Evolutionary conservation across 306 rosid species (phyloP), one percentile per base, ranked within the genome.

Genomic region (Senna tora): DNA sequence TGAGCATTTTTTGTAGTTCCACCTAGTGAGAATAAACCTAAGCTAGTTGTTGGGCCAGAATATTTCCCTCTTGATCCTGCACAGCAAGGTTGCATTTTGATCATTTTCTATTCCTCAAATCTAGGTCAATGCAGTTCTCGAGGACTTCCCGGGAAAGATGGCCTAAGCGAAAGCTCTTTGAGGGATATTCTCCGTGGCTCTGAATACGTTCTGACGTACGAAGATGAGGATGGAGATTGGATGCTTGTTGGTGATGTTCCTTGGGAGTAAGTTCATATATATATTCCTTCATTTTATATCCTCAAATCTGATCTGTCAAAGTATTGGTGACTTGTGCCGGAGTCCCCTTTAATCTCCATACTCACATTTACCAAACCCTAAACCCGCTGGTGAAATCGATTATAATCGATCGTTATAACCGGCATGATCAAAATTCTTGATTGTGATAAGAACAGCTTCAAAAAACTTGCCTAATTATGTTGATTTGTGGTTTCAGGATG

Each of bases 161-260:
- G 93, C 60, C 82, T 90, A 17, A 94, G 87, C 60, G 96, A 85
- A 72, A 91, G 96, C 72, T 83, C 86, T 61, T 77, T 89, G 86
- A 86, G 84, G 96, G 97, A 93, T 79, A 89, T 91, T 64, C 92
- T 94, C 17, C 88, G 81, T 52, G 88, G 96, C 28, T 90, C 97
- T 63, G 94, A 94, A 65, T 89, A 89, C 62, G 99, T 89, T 71
- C 87, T 91, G 56, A 91, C 99, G 10, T 94, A 85, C 73, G 95
- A 94, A 85, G 99, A 94, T 81, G 91, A 76, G 80, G 99, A 94
- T 69, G 96, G 93, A 30, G 99, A 94, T 42, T 94, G 99, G 99
- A 94, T 94, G 99, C 96, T 94, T 61, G 99, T 89, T 54, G 97
- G 97, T 59, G 97, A 94, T 79, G 98, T 94, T 77, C 98, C 98